phyloP scores from a whole-genome alignment of 2,329 filamentous ascomycete species.

The Sclerotinia minor region DNA sequence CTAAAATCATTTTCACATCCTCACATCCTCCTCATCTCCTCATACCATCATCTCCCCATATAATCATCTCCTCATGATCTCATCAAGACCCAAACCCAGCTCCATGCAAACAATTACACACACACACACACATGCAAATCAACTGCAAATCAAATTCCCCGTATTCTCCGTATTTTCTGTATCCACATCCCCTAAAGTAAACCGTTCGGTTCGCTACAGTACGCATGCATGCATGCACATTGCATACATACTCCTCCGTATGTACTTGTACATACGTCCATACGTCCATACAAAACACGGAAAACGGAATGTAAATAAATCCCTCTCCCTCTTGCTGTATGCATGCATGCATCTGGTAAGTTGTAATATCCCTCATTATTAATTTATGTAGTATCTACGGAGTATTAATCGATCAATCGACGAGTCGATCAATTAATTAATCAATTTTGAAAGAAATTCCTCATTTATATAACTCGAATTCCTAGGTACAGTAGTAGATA shows the following conservation, averaged over 20 bases:
- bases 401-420: too few species aligned
- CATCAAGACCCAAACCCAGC: not conserved
- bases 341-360: too few species aligned
- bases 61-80: not conserved
- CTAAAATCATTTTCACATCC: too few species aligned
- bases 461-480: too few species aligned
- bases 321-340: not conserved
- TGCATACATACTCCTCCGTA: too few species aligned
- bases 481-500: too few species aligned
- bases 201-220: not conserved
- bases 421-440: too few species aligned
- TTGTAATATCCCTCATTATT: not conserved
- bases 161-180: not conserved
- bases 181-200: not conserved
- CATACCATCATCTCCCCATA: not conserved
- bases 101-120: not conserved
- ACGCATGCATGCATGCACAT: too few species aligned
- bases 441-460: too few species aligned
- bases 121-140: not conserved
- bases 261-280: too few species aligned
- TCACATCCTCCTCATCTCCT: not conserved
- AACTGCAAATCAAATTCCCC: not conserved
- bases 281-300: not conserved
- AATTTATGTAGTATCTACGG: too few species aligned
- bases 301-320: conserved; percentile 4